Percentiles rank a stretch among this genome's conserved stretches.
These are phyloP conservation scores for Violaceomyces palustris DNA, from an alignment of 1,284 basidiomycete species.

Conservation along the genomic window DNA sequence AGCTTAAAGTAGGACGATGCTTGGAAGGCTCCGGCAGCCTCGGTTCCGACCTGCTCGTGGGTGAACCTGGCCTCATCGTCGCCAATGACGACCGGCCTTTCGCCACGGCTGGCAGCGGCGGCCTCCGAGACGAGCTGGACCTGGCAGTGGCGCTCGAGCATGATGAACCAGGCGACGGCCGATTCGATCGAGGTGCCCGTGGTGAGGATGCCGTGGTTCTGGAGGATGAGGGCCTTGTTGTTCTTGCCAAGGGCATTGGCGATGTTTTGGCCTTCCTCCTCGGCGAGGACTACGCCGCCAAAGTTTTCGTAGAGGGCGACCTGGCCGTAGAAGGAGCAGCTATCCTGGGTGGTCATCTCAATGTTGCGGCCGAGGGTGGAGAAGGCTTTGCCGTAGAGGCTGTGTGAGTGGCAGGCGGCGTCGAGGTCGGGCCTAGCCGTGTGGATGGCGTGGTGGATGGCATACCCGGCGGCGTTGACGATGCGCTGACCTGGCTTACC, in stretches of 20 bases:
- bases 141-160: conserved; percentile 57
- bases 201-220: conserved; percentile 62
- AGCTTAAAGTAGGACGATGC: conserved; percentile 45
- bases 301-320: conserved; percentile 53
- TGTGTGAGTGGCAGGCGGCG: conserved; percentile 65
- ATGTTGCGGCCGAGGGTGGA: conserved; percentile 61
- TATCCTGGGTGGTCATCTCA: conserved; percentile 55
- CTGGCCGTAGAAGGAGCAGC: conserved; percentile 51
- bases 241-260: conserved; percentile 60
- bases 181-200: conserved; percentile 56
- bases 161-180: conserved; percentile 54
- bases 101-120: conserved; percentile 30
- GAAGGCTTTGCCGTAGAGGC: conserved; percentile 61
- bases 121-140: conserved; percentile 60
- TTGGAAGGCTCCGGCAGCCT: conserved; percentile 34
- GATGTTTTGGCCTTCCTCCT: conserved; percentile 61
- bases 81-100: conserved; percentile 36
- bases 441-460: conserved; percentile 61
- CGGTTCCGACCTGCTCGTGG: conserved; percentile 28
- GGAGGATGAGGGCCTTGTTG: conserved; percentile 54
- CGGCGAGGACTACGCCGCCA: conserved; percentile 62
- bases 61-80: conserved; percentile 45
- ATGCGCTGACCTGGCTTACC: conserved; percentile 34
- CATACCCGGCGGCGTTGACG: conserved; percentile 57
- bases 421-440: conserved; percentile 62